Base-by-base conservation (phyloP, 441 rosid species). In the Jatropha multifida region DNA sequence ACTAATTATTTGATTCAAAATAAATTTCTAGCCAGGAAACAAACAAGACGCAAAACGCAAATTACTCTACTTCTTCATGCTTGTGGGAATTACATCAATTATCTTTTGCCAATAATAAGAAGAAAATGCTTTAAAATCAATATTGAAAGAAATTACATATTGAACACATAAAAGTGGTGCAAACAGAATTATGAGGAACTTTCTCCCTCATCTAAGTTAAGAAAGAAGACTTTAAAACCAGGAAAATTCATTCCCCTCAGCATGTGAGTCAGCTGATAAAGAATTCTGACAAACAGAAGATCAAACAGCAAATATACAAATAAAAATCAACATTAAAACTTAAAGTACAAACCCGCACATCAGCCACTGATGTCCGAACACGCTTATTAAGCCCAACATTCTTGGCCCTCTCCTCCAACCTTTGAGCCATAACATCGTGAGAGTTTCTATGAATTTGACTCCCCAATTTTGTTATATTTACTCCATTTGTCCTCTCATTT, bases 361-460 rank as follows among this genome's bases (percentile, higher is more conserved):
- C 90, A 32, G 91, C 86, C 61, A 83, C 81, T 55, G 88, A 79
- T 14, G 86, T 78, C 44, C 88, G 88, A 75, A 79, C 85, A 71
- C 90, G 83, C 85, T 87, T 90, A 78, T 83, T 86, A 72, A 81
- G 74, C 71, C 81, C 85, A 82, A 66, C 77, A 81, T 65, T 85
- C 86, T 88, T 88, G 73, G 87, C 75, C 80, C 84, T 85, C 65
- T 85, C 88, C 85, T 90, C 90, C 76, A 81, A 67, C 78, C 90
- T 87, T 77, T 80, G 90, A 79, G 83, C 72, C 74, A 74, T 79
- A 62, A 78, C 69, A 13, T 86, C 95, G 7, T 77, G 77, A 81
- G 85, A 69, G 70, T 77, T 87, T 76, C 86, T 80, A 26, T 84
- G 90, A 54, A 83, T 75, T 73, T 86, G 86, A 77, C 75, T 76